Base-by-base conservation (phyloP, 257 asterid genomes). In the Verbascum thapsus region DNA sequence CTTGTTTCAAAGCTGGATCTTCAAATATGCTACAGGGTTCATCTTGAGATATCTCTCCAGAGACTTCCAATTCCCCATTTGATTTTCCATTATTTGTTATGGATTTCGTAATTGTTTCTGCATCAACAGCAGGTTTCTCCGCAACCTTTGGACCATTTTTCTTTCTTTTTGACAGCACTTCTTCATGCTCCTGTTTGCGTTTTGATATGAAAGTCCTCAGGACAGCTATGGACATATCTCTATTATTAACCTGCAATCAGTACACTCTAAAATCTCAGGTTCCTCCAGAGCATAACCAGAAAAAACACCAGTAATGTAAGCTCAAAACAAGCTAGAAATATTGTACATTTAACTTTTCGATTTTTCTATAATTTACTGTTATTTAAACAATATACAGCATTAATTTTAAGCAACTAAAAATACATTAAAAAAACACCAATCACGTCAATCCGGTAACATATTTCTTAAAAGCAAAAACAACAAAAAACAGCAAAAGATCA, bases 221-320 rank as follows among this genome's bases (percentile, higher is more conserved):
- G 73, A 94, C 96, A 19, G 99, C 96, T 70, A 94, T 80, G 12
- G 99, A 94, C 90, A 94, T 82, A 69, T 94, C 99, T 72, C 97
- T 82, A 72, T 94, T 90, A 50, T 94, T 87, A 63, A 94, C 97
- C 99, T 94, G 87, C 20, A 47, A 66, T 22, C 63, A 64, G 60
- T 64, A 61, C 17, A 75, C 53, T 54, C 58, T 64, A 62, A 37
- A 72, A 39, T 41, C 39, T 66, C 70, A 74, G 38, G 19, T 8
- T 12, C 41, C 32, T 18, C 22, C 43, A 19, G 44, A 49, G 41
- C 18, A 38, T 6, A 17, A n/a, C n/a, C n/a, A n/a, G n/a, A n/a
- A 23, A 63, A 74, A 17, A 64, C 74, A 44, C 32, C 32, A 26
- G 32, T 26, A 26, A 56, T 26, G 32, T 26, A 26, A 26, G 32